phyloP scores from a whole-genome alignment of 2,329 filamentous ascomycete genomes.

The Neonectria hederae region DNA sequence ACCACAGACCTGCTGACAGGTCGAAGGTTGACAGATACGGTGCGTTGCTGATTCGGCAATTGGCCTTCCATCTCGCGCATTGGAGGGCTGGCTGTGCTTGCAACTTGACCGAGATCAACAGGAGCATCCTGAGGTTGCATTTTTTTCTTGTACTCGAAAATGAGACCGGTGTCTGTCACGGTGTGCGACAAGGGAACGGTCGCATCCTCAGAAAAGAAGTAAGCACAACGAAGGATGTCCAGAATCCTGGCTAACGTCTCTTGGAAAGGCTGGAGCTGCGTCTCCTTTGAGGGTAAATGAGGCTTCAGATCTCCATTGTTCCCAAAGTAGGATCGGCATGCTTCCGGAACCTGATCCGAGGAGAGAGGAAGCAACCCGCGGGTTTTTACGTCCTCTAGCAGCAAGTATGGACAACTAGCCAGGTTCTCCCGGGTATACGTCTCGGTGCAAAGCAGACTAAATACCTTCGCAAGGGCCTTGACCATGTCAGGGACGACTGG shows the following conservation, averaged over 20 bases:
- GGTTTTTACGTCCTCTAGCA: constrained; percentile 60
- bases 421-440: constrained; percentile 52
- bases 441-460: constrained; percentile 59
- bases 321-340: constrained; percentile 51
- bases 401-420: constrained; percentile 57
- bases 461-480: constrained; percentile 55
- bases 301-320: constrained; percentile 52
- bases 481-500: constrained; percentile 58
- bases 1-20: constrained; percentile 13
- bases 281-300: constrained; percentile 46
- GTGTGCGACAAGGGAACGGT: constrained; percentile 50
- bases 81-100: neutral
- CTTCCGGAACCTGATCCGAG: constrained; percentile 49
- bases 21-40: constrained; percentile 11
- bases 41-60: constrained; percentile 22
- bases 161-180: constrained; percentile 42
- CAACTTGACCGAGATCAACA: constrained; percentile 1
- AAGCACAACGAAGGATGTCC: constrained; percentile 59
- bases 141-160: constrained; percentile 47
- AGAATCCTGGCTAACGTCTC: constrained; percentile 59
- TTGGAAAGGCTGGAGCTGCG: constrained; percentile 44
- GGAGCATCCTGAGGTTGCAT: neutral
- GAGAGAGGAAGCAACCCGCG: constrained; percentile 56
- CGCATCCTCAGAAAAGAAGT: constrained; percentile 55
- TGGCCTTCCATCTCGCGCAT: constrained; percentile 21